Evolutionary conservation across 106 monocot genomes (phyloP).

Genomic region (Platanthera zijinensis): DNA sequence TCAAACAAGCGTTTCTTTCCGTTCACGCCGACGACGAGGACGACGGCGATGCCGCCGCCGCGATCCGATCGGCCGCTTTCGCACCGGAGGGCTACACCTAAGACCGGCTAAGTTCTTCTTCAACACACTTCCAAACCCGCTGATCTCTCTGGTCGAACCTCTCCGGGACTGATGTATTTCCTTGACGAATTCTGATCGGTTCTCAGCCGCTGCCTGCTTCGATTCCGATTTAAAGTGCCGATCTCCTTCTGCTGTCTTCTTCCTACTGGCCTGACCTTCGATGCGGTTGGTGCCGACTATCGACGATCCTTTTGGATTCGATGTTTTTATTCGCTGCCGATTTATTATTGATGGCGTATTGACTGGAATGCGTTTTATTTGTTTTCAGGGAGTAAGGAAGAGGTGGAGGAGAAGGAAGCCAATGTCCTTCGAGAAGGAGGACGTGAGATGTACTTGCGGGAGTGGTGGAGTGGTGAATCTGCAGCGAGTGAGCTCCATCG

Average conservation of each 20-base stretch:
- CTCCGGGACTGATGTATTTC: too few relatives aligned
- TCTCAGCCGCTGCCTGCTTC: background rate
- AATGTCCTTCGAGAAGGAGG: slow-evolving; percentile 61
- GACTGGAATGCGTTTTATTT: background rate
- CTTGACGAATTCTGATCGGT: background rate
- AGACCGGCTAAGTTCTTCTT: too few relatives aligned
- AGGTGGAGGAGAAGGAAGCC: background rate
- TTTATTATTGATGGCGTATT: background rate
- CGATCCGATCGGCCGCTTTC: too few relatives aligned
- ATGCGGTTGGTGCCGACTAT: background rate
- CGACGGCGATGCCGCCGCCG: too few relatives aligned
- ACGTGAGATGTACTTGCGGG: slow-evolving; percentile 66
- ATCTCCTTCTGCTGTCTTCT: slow-evolving; percentile 2
- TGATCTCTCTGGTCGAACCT: too few relatives aligned
- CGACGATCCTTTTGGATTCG: background rate
- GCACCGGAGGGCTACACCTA: too few relatives aligned
- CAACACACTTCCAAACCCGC: too few relatives aligned
- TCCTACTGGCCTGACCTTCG: background rate
- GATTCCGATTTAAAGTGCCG: background rate
- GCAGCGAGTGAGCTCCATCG: slow-evolving; percentile 65
- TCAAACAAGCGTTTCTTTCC: too few relatives aligned
- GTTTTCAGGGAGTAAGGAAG: slow-evolving; percentile 9
- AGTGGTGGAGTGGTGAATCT: slow-evolving; percentile 39
- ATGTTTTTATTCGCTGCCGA: background rate
- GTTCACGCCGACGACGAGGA: too few relatives aligned